A percentile compares a stretch with the other conserved stretches of the same genome.
phyloP scores from a whole-genome alignment of 352 stramenopile genomes.

The Pythium biforme region DNA sequence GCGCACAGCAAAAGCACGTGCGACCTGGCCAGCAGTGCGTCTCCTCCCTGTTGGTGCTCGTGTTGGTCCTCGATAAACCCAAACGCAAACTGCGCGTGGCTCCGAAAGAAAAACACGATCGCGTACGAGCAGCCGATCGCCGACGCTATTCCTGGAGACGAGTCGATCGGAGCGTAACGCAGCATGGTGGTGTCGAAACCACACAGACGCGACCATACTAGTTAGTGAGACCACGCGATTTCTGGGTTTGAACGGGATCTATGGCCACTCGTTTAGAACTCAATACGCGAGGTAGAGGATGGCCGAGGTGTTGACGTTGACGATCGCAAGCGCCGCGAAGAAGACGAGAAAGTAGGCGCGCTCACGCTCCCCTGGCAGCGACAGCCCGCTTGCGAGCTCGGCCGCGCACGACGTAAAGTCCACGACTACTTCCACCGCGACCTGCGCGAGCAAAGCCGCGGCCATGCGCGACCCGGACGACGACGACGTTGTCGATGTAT shows the following conservation, averaged over 20 bases:
- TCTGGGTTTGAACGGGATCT: too few relatives aligned
- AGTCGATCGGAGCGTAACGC: too few relatives aligned
- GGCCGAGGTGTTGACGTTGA: constrained; percentile 20
- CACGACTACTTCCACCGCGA: constrained; percentile 15
- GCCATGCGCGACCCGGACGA: background rate
- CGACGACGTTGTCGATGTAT: background rate
- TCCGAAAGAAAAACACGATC: background rate
- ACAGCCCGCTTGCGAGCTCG: background rate
- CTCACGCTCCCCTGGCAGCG: background rate
- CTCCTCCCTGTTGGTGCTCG: too few relatives aligned
- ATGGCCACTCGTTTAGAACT: too few relatives aligned
- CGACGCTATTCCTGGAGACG: too few relatives aligned
- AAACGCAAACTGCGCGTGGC: background rate
- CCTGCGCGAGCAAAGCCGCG: background rate
- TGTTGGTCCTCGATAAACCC: background rate
- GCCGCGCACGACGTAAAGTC: constrained; percentile 12
- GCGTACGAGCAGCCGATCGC: background rate
- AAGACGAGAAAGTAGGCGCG: constrained; percentile 10
- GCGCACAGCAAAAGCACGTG: too few relatives aligned
- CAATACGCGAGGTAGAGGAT: constrained; percentile 16
- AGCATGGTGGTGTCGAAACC: too few relatives aligned
- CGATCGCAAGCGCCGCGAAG: constrained; percentile 1
- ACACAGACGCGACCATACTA: too few relatives aligned
- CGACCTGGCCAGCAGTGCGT: background rate
- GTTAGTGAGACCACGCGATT: too few relatives aligned